These are phyloP conservation scores for Pestalotiopsis sp. DNA, from an alignment of 2,329 filamentous ascomycete genomes.

Conservation along the genomic window DNA sequence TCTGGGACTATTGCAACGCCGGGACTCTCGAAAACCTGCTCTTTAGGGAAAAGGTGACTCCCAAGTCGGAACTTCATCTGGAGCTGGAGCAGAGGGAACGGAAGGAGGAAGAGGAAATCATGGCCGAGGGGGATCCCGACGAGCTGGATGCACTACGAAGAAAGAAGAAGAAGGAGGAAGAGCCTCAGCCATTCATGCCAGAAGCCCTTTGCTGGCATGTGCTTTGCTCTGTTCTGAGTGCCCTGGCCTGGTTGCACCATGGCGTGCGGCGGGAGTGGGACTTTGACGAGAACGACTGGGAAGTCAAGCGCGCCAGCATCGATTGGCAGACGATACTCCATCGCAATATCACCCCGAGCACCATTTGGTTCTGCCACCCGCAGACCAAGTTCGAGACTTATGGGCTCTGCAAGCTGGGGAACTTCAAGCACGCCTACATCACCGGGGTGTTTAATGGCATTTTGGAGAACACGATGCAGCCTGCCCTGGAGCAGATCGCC, in stretches of 20 bases:
- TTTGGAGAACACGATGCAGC: conserved; percentile 4
- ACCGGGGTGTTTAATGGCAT: conserved; percentile 37
- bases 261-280: conserved; percentile 37
- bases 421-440: conserved; percentile 43
- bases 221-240: conserved; percentile 46
- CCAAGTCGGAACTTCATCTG: conserved; percentile 2
- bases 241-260: conserved; percentile 55
- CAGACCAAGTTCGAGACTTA: conserved; percentile 48
- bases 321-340: conserved; percentile 58
- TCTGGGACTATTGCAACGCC: conserved; percentile 57
- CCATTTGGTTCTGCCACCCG: conserved; percentile 54
- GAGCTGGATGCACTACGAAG: too few relatives aligned
- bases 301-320: conserved; percentile 26
- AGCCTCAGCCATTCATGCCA: conserved; percentile 39
- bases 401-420: conserved; percentile 56
- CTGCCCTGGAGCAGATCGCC: conserved; percentile 17
- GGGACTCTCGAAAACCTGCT: conserved; percentile 49
- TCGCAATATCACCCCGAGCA: conserved; percentile 45
- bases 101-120: not conserved
- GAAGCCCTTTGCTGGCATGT: conserved; percentile 62
- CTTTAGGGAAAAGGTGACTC: conserved; percentile 6
- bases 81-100: conserved; percentile 14
- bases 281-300: conserved; percentile 10
- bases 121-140: not conserved
- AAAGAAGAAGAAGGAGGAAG: not conserved